Evolutionary conservation across 1,284 basidiomycete species (phyloP).

Genomic region (Microbotryomycetes sp.): DNA sequence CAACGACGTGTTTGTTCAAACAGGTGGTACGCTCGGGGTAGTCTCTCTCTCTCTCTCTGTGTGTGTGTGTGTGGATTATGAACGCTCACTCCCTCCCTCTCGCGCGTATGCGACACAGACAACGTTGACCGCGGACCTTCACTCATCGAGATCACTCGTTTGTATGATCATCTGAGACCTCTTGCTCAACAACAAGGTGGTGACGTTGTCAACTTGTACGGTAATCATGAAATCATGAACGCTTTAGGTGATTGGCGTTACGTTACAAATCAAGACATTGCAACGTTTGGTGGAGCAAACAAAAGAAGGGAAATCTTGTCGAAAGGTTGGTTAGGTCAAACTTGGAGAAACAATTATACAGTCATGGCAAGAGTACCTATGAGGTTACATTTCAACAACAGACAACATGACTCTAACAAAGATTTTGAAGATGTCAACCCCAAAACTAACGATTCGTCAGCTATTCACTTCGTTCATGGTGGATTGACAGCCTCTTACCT

Average conservation of each 20-base stretch:
- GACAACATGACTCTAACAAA: no score
- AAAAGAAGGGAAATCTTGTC: conserved; percentile 61
- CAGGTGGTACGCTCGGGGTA: conserved; percentile 17
- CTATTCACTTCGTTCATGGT: conserved; percentile 68
- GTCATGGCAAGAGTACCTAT: conserved; percentile 67
- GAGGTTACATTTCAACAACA: conserved; percentile 2
- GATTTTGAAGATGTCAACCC: no score
- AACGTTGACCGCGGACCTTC: conserved; percentile 84
- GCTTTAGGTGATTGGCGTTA: conserved; percentile 45
- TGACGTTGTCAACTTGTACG: conserved; percentile 65
- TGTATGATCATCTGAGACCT: conserved; percentile 73
- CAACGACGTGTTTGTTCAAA: conserved; percentile 26
- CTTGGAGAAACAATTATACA: conserved; percentile 82
- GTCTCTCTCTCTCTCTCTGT: no score
- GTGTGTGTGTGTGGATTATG: no score
- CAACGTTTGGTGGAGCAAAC: conserved; percentile 34
- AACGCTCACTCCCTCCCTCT: no score
- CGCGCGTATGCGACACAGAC: no score
- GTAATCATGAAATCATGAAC: conserved; percentile 72
- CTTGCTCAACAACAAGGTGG: conserved; percentile 66
- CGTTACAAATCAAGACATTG: conserved; percentile 44
- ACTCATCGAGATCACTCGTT: conserved; percentile 69
- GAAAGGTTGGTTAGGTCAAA: conserved; percentile 63
- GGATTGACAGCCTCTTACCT: conserved; percentile 35
- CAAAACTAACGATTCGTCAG: conserved; percentile 44